phyloP scores from a whole-genome alignment of 192 early-diverging fungal genomes.

The Coemansia sp. region DNA sequence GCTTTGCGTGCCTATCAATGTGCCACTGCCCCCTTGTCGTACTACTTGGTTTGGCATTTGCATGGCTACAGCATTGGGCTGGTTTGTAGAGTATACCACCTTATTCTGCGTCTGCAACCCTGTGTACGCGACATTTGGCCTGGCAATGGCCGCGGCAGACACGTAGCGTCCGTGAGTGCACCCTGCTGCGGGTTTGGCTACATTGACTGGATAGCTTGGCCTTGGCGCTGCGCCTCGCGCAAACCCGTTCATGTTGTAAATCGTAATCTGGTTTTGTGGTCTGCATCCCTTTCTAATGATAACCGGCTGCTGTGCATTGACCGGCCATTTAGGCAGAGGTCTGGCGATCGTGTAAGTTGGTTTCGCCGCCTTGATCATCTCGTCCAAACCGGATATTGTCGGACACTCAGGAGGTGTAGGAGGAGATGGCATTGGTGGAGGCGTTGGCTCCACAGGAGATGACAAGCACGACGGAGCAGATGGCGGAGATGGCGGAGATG shows the following conservation, averaged over 20 bases:
- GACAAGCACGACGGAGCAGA: not conserved
- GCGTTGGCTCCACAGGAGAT: not conserved
- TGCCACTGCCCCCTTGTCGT: not conserved
- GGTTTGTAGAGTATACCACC: not conserved
- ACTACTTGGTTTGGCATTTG: not conserved
- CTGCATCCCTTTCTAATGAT: not conserved
- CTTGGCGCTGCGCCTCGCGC: not conserved
- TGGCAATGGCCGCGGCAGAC: not conserved
- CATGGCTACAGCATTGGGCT: not conserved
- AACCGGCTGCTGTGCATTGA: not conserved
- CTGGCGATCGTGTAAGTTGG: not conserved
- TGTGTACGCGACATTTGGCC: not conserved
- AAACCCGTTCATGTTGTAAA: conserved; percentile 27
- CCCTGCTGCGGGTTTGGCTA: not conserved
- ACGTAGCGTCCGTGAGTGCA: conserved; percentile 1
- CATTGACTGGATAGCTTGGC: not conserved
- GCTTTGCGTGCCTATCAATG: not conserved
- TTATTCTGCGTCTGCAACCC: not conserved
- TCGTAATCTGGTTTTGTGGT: conserved; percentile 12
- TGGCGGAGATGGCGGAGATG: not conserved
- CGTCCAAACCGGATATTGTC: not conserved
- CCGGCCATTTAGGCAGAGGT: not conserved
- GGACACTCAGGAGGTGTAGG: conserved; percentile 7
- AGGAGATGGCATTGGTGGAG: not conserved
- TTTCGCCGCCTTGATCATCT: not conserved